Conservation (phyloP, 2,329 filamentous ascomycete genomes). For the Aquanectria penicillioides region DNA sequence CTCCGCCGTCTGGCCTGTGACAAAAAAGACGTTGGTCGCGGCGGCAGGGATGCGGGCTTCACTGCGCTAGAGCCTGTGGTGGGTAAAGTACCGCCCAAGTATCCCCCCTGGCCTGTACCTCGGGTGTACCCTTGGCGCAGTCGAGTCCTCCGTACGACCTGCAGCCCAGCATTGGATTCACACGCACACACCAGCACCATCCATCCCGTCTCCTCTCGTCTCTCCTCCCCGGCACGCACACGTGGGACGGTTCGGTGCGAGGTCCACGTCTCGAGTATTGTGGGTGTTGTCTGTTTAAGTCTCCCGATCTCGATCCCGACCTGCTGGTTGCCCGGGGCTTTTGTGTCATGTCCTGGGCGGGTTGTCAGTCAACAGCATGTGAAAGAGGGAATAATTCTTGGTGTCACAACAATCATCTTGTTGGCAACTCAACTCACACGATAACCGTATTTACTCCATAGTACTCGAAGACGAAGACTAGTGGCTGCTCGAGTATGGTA, state of each 20-base stretch:
- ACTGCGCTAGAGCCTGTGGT: too few species aligned
- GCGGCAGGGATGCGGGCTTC: slow-evolving; percentile 12
- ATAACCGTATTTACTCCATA: too few species aligned
- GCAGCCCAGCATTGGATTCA: not conserved
- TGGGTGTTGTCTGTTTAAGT: slow-evolving; percentile 9
- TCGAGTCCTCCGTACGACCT: not conserved
- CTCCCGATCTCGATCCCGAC: slow-evolving; percentile 15
- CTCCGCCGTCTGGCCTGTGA: not conserved
- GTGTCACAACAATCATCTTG: too few species aligned
- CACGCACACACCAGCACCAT: not conserved
- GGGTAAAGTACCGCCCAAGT: not conserved
- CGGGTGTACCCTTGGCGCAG: not conserved
- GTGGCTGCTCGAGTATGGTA: too few species aligned
- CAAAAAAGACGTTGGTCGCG: slow-evolving; percentile 2
- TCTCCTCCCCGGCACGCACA: slow-evolving; percentile 15
- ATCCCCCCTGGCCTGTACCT: not conserved
- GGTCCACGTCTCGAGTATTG: not conserved
- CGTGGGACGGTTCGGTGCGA: slow-evolving; percentile 33
- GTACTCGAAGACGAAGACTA: too few species aligned
- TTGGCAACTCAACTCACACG: too few species aligned
- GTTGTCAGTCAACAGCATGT: not conserved
- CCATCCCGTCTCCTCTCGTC: not conserved
- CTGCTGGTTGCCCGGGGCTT: slow-evolving; percentile 12
- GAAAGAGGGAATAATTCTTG: too few species aligned
- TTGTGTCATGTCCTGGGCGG: not conserved